phyloP scores from a whole-genome alignment of 1,284 basidiomycete species.

The Cutaneotrichosporon cavernicola region DNA sequence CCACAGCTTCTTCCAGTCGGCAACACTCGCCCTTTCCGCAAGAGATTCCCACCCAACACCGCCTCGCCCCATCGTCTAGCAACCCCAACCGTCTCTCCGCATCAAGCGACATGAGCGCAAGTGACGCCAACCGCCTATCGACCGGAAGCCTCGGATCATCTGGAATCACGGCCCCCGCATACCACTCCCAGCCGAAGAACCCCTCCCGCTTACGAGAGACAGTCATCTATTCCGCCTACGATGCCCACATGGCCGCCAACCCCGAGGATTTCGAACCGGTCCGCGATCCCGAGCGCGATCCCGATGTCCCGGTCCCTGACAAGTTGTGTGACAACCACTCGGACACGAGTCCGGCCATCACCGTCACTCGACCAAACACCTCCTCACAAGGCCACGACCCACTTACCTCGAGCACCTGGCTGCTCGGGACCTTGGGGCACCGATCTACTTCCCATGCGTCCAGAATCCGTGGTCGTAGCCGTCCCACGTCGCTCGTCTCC shows the following conservation, averaged over 20 bases:
- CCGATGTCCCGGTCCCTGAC: not conserved
- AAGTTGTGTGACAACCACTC: not conserved
- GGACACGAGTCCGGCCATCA: not conserved
- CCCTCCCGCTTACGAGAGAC: not conserved
- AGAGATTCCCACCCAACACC: not conserved
- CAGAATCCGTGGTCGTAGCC: not conserved
- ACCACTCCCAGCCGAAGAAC: not conserved
- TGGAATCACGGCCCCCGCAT: not conserved
- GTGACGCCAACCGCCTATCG: not conserved
- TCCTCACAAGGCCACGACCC: not conserved
- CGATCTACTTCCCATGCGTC: not conserved
- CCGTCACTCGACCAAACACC: not conserved
- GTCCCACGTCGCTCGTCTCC: not conserved
- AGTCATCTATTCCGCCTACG: not conserved
- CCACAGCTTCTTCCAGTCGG: not conserved
- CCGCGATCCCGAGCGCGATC: not conserved
- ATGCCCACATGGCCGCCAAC: not conserved
- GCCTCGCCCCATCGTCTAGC: not conserved
- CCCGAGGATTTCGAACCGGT: not conserved
- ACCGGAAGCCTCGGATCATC: not conserved
- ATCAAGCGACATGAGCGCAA: not conserved
- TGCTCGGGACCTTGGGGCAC: not conserved
- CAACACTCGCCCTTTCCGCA: not conserved
- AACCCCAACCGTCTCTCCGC: not conserved
- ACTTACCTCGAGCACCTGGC: not conserved